Conservation (phyloP, 2,329 filamentous ascomycete genomes). For the Dryadomyces quercus-mongolicae region DNA sequence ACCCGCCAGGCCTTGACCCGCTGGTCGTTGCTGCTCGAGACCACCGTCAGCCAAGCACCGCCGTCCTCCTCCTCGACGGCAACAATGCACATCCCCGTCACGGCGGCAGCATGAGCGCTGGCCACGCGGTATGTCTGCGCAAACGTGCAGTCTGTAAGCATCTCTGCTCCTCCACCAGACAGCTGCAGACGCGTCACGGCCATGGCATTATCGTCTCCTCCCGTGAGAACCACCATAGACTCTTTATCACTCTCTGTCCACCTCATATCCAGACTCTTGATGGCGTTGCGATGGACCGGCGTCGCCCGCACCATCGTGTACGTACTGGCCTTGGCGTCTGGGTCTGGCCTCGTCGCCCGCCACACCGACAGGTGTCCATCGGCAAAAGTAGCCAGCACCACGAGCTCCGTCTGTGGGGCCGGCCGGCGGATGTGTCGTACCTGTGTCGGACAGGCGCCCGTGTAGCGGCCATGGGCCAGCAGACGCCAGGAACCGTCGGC, state of each 20-base stretch:
- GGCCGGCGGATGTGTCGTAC: constrained; percentile 27
- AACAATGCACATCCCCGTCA: constrained; percentile 44
- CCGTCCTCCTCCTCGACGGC: background rate
- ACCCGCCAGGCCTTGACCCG: constrained; percentile 42
- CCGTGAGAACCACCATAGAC: constrained; percentile 45
- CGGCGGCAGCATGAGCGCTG: constrained; percentile 58
- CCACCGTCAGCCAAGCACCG: constrained; percentile 8
- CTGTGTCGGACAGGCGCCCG: constrained; percentile 66
- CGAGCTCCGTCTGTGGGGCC: constrained; percentile 15
- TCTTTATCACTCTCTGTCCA: background rate
- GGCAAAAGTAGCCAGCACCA: constrained; percentile 60
- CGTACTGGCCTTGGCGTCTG: constrained; percentile 1
- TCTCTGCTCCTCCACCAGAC: constrained; percentile 1
- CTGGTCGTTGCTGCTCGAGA: constrained; percentile 45
- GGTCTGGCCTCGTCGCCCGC: constrained; percentile 15
- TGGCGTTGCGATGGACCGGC: constrained; percentile 58
- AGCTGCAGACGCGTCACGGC: constrained; percentile 33
- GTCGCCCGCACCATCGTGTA: constrained; percentile 11
- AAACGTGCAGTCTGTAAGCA: constrained; percentile 3
- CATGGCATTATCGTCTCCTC: constrained; percentile 81
- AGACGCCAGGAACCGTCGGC: constrained; percentile 36
- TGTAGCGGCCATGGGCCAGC: constrained; percentile 47
- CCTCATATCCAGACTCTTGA: constrained; percentile 51
- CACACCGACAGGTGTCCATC: constrained; percentile 66
- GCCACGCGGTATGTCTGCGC: constrained; percentile 24